phyloP scores from a whole-genome alignment of 1,284 basidiomycete genomes.

The Cryptococcus sp. region DNA sequence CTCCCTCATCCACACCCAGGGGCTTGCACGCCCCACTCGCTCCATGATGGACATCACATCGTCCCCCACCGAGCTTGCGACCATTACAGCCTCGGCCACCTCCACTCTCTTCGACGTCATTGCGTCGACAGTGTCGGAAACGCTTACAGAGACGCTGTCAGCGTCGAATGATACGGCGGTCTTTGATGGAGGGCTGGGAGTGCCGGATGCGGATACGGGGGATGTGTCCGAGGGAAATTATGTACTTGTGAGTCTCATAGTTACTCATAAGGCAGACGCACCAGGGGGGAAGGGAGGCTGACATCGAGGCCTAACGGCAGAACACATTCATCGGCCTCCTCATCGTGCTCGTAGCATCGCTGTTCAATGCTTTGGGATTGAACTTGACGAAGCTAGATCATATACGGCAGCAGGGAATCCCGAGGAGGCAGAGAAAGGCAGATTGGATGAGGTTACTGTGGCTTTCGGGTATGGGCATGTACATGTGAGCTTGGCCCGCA shows the following conservation, averaged over 20 bases:
- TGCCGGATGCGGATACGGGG: constrained; percentile 10
- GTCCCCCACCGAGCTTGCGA: constrained; percentile 2
- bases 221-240: constrained; percentile 28
- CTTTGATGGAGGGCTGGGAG: constrained; percentile 6
- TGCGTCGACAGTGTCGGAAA: background rate
- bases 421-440: constrained; percentile 38
- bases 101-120: constrained; percentile 12
- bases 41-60: background rate
- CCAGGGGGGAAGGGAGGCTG: background rate
- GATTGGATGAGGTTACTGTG: constrained; percentile 48
- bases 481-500: constrained; percentile 41
- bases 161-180: background rate
- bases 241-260: constrained; percentile 11
- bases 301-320: constrained; percentile 13
- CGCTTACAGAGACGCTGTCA: background rate
- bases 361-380: constrained; percentile 49
- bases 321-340: constrained; percentile 50
- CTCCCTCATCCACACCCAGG: background rate
- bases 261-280: background rate
- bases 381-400: constrained; percentile 52
- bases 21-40: background rate
- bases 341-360: constrained; percentile 44
- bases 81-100: constrained; percentile 8
- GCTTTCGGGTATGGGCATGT: constrained; percentile 49
- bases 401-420: constrained; percentile 41